These are phyloP conservation scores for Cordyceps cateniannulata DNA, from an alignment of 2,329 filamentous ascomycete species.

Conservation along the genomic window DNA sequence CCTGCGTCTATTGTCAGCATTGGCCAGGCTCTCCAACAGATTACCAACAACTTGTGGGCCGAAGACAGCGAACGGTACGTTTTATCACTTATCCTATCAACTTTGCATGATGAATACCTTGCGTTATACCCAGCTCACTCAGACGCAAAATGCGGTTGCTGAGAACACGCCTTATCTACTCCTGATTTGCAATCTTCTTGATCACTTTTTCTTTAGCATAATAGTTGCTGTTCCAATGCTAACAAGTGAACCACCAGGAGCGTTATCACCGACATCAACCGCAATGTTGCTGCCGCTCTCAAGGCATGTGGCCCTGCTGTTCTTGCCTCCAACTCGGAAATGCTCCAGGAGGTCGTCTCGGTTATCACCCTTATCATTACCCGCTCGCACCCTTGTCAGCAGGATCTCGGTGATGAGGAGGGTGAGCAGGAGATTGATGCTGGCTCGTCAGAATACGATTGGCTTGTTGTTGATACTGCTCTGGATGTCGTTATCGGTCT, in stretches of 20 bases:
- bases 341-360: conserved; percentile 70
- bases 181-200: conserved; percentile 25
- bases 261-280: conserved; percentile 91
- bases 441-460: conserved; percentile 92
- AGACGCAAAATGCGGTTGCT: conserved; percentile 85
- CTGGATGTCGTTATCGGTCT: conserved; percentile 85
- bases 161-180: conserved; percentile 61
- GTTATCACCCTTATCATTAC: conserved; percentile 74
- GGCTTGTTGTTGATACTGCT: conserved; percentile 91
- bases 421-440: conserved; percentile 65
- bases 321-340: conserved; percentile 59
- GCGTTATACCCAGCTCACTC: conserved; percentile 99
- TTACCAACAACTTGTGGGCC: conserved; percentile 78
- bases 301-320: conserved; percentile 87
- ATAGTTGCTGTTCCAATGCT: conserved; percentile 27
- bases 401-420: conserved; percentile 77
- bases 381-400: conserved; percentile 87
- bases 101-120: conserved; percentile 70
- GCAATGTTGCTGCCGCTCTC: conserved; percentile 82
- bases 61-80: conserved; percentile 93
- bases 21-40: conserved; percentile 75
- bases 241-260: conserved; percentile 48
- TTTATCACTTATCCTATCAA: conserved; percentile 17
- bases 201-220: conserved; percentile 16
- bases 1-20: conserved; percentile 75